These are phyloP conservation scores for Coemansia sp. DNA, from an alignment of 192 early-diverging fungal species.

Conservation along the genomic window DNA sequence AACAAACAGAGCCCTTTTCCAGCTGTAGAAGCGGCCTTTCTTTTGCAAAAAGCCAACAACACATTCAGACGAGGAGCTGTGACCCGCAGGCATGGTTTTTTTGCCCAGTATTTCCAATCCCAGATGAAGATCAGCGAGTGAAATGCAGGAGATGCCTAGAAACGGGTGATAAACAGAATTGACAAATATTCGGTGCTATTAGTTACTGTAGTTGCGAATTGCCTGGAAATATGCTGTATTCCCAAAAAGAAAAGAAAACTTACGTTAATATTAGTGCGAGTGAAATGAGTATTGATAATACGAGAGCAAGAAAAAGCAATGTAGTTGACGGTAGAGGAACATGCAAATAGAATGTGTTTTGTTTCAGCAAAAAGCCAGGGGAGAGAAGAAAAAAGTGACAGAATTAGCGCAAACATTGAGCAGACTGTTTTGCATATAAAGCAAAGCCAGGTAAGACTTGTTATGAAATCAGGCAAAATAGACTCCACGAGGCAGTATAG, in stretches of 20 bases:
- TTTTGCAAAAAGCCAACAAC: constrained; percentile 38
- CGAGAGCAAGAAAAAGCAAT: neutral
- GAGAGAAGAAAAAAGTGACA: constrained; percentile 1
- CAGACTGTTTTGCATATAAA: constrained; percentile 3
- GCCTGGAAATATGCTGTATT: neutral
- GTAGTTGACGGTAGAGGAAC: neutral
- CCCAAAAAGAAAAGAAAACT: neutral
- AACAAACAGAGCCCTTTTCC: constrained; percentile 36
- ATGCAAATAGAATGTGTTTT: neutral
- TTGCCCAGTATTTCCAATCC: neutral
- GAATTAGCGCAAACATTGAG: neutral
- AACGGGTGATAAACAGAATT: neutral
- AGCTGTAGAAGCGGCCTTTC: constrained; percentile 52
- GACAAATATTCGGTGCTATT: neutral
- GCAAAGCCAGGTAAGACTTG: neutral
- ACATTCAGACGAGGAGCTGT: constrained; percentile 5
- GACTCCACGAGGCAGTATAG: neutral
- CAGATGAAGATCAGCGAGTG: neutral
- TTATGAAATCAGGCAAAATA: neutral
- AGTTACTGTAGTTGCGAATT: neutral
- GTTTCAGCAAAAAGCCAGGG: neutral
- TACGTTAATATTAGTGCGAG: neutral
- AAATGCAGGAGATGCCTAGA: neutral
- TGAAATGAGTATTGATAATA: neutral
- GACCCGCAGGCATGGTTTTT: neutral